Percentiles rank a stretch among this genome's conserved stretches.
phyloP scores from a whole-genome alignment of 768 basidiomycete species.

The Suillus fuscotomentosus region DNA sequence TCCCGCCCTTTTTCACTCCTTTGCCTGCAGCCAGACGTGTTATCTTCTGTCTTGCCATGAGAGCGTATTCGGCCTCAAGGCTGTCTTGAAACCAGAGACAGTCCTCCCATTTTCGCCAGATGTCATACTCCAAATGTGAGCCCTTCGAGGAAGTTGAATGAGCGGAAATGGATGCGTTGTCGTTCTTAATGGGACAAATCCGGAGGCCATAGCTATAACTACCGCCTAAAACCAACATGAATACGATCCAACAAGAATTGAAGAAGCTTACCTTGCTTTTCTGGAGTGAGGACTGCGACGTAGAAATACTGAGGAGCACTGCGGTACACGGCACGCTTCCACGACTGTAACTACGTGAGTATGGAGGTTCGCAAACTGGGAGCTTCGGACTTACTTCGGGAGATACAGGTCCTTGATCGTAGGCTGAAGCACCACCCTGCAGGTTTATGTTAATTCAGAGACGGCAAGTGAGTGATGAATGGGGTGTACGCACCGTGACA shows the following conservation, averaged over 20 bases:
- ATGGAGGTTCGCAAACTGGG: neutral
- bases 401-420: conserved; percentile 10
- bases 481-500: conserved; percentile 3
- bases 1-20: conserved; percentile 68
- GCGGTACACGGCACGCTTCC: conserved; percentile 60
- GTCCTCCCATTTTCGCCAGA: conserved; percentile 84
- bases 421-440: conserved; percentile 14
- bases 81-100: conserved; percentile 73
- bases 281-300: conserved; percentile 56
- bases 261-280: conserved; percentile 50
- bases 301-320: conserved; percentile 58
- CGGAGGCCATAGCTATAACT: conserved; percentile 62
- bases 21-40: conserved; percentile 68
- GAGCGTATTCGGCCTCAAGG: conserved; percentile 63
- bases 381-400: conserved; percentile 24
- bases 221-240: conserved; percentile 38
- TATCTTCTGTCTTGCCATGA: conserved; percentile 65
- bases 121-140: conserved; percentile 54
- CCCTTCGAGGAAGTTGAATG: conserved; percentile 27
- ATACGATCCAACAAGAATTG: neutral
- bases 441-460: neutral
- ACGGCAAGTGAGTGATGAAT: neutral
- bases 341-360: conserved; percentile 38
- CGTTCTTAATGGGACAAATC: conserved; percentile 43
- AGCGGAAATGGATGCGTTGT: conserved; percentile 27